Base-by-base conservation (phyloP, 225 moss, liverwort and hornwort species). In the Takakia lepidozioides region DNA sequence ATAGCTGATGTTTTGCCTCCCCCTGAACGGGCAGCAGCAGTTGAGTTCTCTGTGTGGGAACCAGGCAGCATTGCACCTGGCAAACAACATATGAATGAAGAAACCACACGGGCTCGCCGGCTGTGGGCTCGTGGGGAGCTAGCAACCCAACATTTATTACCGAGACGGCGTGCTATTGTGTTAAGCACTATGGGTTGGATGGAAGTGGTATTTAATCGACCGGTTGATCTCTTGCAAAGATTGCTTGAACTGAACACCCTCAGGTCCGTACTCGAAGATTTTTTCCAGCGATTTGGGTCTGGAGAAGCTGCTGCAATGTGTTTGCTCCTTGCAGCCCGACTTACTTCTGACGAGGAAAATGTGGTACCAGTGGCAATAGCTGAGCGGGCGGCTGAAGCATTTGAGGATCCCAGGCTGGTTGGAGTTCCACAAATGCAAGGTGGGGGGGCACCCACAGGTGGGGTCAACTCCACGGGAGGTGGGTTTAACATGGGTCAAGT, bases 301-400 rank as follows among this genome's bases (percentile, higher is more conserved):
- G 78, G 85, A 57, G 98, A 98, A 65, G 91, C 85, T 25, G 83
- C 98, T 49, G 87, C 91, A 21, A 98, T 98, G 98, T 98, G 98
- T 55, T 71, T 98, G 52, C 87, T 98, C 61, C 63, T 98, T 64
- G 91, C 98, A 36, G 87, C 98, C 27, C 71, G 83, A 44, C 72
- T 98, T 38, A 85, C 98, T 35, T 85, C 91, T 11, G 98, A 98
- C 62, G 87, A 84, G 8, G 98, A 91, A 1, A 91, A 75, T 68
- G 55, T 98, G 28, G 85, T 91, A 0, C 13, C 91, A 28, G 52
- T 61, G 17, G 79, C 68, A 7, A 62, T 79, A 55, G 84, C 83
- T 24, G 98, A 87, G 45, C 68, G 78, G 75, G 91, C 98, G 20
- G 98, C 91, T 54, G 98, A 91, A 40, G 87, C 98, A 15, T 98